Evolutionary conservation across 106 monocot species (phyloP), one percentile per base, ranked within the genome.

Genomic region (Platanthera guangdongensis): DNA sequence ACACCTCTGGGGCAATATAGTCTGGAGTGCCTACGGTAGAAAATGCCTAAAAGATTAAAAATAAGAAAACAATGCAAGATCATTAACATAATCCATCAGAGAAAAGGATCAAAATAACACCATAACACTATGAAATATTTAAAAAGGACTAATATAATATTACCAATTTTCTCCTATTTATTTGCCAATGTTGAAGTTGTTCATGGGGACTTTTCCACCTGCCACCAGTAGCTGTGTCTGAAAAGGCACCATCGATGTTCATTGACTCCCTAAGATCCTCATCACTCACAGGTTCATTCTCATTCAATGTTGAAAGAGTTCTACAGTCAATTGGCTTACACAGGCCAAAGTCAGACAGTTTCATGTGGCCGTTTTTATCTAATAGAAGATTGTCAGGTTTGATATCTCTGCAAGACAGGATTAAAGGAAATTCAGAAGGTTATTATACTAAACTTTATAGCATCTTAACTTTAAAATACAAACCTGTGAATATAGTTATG

Each of bases 401-500:
- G 76, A 97, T 97, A 82, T 97, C 97, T 85, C 97, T 97, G 88
- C 76, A 77, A 75, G 85, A 47, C 62, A 67, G 75, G 22, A 10
- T 51, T 76, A 51, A 25, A 53, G 51, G 22, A 53, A 74, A 16
- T 54, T 77, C n/a, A 51, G 22, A 28, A 47, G 30, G 47, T 30
- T 77, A 60, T 32, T 65, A 72, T 50, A 77, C 1, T 19, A 12
- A 19, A 9, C 9, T 19, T 22, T 72, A 19, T 32, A 47, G 70
- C 16, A 2, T 50, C 22, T 9, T 19, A 51, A 72, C 18, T 51
- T 19, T 21, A 51, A 18, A 50, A 2, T 32, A 78, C 60, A 76
- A 53, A 97, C 97, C 97, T 97, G 79, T 97, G 97, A 74, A 97
- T 94, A 75, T 97, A 97, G 68, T 97, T 84, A 78, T 97, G 97